Conservation (phyloP, 495 filamentous ascomycete species). For the Aspergillus sclerotiicarbonarius region DNA sequence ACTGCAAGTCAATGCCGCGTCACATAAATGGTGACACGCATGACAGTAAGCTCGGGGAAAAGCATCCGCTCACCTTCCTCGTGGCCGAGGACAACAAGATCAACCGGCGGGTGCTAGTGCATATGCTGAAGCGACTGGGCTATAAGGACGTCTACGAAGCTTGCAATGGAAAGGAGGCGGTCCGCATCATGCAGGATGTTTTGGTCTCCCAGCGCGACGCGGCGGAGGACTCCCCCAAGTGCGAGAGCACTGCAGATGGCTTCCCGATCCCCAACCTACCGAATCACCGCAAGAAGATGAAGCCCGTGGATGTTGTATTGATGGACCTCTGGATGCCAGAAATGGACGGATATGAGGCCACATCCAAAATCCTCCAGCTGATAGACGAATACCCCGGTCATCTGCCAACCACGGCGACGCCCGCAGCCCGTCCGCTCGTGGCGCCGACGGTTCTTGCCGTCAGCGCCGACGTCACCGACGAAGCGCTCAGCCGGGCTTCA, state of each 20-base stretch:
- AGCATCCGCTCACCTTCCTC: slow-evolving; percentile 65
- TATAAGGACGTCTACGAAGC: slow-evolving; percentile 66
- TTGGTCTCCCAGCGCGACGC: slow-evolving; percentile 26
- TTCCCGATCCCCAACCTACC: slow-evolving; percentile 17
- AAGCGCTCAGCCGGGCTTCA: slow-evolving; percentile 60
- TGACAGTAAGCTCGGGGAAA: slow-evolving; percentile 51
- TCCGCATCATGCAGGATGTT: slow-evolving; percentile 57
- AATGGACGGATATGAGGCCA: slow-evolving; percentile 80
- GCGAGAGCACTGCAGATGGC: slow-evolving; percentile 5
- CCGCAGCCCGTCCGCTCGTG: slow-evolving; percentile 9
- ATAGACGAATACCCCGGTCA: slow-evolving; percentile 34
- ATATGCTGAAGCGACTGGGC: slow-evolving; percentile 68
- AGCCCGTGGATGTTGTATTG: slow-evolving; percentile 63
- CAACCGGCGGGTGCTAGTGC: slow-evolving; percentile 71
- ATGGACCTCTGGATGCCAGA: slow-evolving; percentile 90
- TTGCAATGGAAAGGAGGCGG: slow-evolving; percentile 70
- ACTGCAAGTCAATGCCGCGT: slow-evolving; percentile 15
- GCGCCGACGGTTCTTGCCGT: slow-evolving; percentile 63
- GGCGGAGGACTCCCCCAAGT: not conserved
- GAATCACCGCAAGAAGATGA: slow-evolving; percentile 25
- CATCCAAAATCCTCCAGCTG: slow-evolving; percentile 61
- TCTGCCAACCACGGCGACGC: not conserved
- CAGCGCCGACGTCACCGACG: slow-evolving; percentile 73
- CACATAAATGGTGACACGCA: slow-evolving; percentile 29
- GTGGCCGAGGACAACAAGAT: slow-evolving; percentile 80